A percentile compares a stretch with the other conserved stretches of the same genome.
These are phyloP conservation scores for Mycena venus DNA, from an alignment of 768 basidiomycete genomes.

Conservation along the genomic window DNA sequence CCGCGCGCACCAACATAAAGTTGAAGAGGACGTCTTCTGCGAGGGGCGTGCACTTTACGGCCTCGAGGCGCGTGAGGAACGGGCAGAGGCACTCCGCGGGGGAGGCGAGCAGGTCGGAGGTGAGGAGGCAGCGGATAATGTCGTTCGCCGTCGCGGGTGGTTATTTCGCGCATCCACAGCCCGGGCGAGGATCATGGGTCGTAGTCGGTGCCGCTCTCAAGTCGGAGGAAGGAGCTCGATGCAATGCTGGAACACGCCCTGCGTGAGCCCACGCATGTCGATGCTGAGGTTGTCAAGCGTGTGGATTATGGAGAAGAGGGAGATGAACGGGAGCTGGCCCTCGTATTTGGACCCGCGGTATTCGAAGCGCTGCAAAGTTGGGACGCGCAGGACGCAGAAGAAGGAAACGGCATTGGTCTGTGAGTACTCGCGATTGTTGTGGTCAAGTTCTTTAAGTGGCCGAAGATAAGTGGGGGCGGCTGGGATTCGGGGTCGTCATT, in stretches of 20 bases:
- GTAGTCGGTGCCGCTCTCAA: not conserved
- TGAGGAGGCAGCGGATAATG: slow-evolving; percentile 5
- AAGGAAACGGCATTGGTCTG: not conserved
- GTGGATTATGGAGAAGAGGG: slow-evolving; percentile 6
- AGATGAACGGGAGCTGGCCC: not conserved
- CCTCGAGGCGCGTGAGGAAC: not conserved
- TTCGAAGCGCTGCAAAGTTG: not conserved
- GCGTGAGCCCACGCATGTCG: slow-evolving; percentile 9
- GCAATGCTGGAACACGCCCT: not conserved
- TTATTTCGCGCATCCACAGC: not conserved
- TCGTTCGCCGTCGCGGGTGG: slow-evolving; percentile 9
- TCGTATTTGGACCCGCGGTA: slow-evolving; percentile 15
- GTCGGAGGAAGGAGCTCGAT: not conserved
- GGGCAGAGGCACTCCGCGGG: not conserved
- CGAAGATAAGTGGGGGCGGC: not conserved
- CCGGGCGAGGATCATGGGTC: not conserved
- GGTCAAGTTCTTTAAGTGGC: not conserved
- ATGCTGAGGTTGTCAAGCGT: not conserved
- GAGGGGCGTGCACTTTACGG: slow-evolving; percentile 6
- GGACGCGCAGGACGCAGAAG: not conserved
- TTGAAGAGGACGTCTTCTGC: slow-evolving; percentile 16
- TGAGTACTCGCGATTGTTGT: slow-evolving; percentile 17
- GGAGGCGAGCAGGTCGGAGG: not conserved
- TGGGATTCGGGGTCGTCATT: not conserved
- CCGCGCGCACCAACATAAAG: not conserved